Conservation (phyloP, 2,329 filamentous ascomycete species). For the Akanthomyces dipterigenus region DNA sequence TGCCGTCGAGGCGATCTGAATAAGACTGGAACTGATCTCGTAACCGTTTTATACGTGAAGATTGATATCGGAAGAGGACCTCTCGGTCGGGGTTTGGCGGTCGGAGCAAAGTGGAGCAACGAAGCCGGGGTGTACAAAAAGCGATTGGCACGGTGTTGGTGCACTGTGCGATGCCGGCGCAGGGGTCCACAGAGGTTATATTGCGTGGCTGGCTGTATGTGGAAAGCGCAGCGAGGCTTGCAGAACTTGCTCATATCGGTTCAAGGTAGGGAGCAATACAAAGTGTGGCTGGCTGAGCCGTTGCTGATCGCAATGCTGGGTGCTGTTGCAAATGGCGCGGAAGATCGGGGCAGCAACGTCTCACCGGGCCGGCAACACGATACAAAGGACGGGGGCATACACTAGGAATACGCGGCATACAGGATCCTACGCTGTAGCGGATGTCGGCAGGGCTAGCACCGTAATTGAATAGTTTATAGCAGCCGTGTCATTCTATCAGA, state of each 20-base stretch:
- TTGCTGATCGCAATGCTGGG: neutral
- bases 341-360: too few relatives aligned
- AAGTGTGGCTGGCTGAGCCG: neutral
- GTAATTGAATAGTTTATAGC: too few relatives aligned
- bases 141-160: neutral
- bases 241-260: neutral
- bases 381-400: neutral
- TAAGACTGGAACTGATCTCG: neutral
- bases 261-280: neutral
- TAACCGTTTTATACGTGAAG: conserved; percentile 2
- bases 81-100: neutral
- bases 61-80: neutral
- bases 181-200: neutral
- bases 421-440: neutral
- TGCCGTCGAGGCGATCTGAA: neutral
- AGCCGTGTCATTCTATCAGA: neutral
- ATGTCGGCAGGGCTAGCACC: neutral
- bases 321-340: neutral
- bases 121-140: neutral
- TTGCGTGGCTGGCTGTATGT: neutral
- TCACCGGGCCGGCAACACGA: neutral
- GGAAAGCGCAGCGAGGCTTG: neutral
- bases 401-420: neutral
- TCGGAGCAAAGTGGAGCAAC: conserved; percentile 1
- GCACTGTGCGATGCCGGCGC: conserved; percentile 6